Conservation (phyloP, 2,329 filamentous ascomycete genomes). For the Diplocarpon rosae region DNA sequence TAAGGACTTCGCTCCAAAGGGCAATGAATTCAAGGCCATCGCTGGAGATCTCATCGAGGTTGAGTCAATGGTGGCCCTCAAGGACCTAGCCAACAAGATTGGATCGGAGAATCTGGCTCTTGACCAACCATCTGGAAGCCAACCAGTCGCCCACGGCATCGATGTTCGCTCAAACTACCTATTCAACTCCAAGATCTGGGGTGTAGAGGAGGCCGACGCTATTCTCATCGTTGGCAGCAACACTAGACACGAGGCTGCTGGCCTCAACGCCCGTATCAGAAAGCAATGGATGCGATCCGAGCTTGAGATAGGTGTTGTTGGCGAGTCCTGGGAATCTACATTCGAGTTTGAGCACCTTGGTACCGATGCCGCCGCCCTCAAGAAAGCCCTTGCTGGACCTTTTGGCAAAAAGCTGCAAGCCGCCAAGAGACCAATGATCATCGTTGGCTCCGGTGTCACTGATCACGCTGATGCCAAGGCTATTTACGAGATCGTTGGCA, state of each 20-base stretch:
- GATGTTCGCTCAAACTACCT: conserved; percentile 91
- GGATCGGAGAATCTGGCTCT: conserved; percentile 92
- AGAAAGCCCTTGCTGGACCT: conserved; percentile 70
- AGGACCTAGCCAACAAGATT: conserved; percentile 93
- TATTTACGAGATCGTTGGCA: conserved; percentile 82
- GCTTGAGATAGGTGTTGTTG: conserved; percentile 82
- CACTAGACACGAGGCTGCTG: conserved; percentile 86
- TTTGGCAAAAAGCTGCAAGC: conserved; percentile 88
- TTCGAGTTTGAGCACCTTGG: conserved; percentile 94
- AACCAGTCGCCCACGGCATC: conserved; percentile 81
- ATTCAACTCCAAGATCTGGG: conserved; percentile 92
- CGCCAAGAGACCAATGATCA: conserved; percentile 91
- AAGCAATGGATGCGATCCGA: conserved; percentile 98
- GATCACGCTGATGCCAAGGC: conserved; percentile 87
- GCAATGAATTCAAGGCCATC: conserved; percentile 91
- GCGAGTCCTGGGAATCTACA: conserved; percentile 83
- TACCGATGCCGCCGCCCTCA: conserved; percentile 64
- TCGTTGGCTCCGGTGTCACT: conserved; percentile 83
- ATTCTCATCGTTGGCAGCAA: conserved; percentile 93
- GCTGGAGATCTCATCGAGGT: conserved; percentile 86
- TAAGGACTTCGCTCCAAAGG: conserved; percentile 68
- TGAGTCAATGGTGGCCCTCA: conserved; percentile 89
- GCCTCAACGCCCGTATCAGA: conserved; percentile 89
- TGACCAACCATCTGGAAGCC: conserved; percentile 74
- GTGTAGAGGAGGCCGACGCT: conserved; percentile 85